A percentile compares a stretch with the other conserved stretches of the same genome.
Conservation (phyloP, 805 yeast species). For the Geotrichum ghanense region DNA sequence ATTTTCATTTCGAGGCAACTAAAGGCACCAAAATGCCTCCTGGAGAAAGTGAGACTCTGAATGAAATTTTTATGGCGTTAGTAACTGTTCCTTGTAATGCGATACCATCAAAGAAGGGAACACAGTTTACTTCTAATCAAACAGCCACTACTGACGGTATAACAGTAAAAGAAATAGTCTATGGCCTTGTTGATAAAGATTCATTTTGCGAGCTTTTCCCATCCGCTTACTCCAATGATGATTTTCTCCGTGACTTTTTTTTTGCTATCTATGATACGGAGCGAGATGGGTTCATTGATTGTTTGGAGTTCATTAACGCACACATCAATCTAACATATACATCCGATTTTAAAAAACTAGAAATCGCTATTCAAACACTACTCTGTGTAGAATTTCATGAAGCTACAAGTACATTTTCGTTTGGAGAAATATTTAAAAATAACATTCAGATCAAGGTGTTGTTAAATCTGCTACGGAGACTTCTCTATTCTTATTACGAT, state of each 20-base stretch:
- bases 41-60: neutral
- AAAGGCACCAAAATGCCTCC: neutral
- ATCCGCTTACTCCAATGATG: neutral
- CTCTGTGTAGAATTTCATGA: neutral
- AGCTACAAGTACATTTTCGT: neutral
- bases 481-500: neutral
- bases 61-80: neutral
- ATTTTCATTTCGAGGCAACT: neutral
- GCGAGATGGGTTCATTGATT: neutral
- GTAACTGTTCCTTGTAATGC: neutral
- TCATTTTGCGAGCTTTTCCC: neutral
- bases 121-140: neutral
- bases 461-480: neutral
- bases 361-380: neutral
- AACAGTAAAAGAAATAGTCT: neutral
- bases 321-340: neutral
- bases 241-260: neutral
- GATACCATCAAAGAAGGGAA: neutral
- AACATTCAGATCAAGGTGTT: neutral
- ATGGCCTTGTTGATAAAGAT: neutral
- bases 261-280: neutral
- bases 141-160: neutral
- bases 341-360: neutral
- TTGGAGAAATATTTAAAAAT: neutral
- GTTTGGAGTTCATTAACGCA: neutral